phyloP scores from a whole-genome alignment of 176 grass and related monocot species.

The Triticum dicoccoides region DNA sequence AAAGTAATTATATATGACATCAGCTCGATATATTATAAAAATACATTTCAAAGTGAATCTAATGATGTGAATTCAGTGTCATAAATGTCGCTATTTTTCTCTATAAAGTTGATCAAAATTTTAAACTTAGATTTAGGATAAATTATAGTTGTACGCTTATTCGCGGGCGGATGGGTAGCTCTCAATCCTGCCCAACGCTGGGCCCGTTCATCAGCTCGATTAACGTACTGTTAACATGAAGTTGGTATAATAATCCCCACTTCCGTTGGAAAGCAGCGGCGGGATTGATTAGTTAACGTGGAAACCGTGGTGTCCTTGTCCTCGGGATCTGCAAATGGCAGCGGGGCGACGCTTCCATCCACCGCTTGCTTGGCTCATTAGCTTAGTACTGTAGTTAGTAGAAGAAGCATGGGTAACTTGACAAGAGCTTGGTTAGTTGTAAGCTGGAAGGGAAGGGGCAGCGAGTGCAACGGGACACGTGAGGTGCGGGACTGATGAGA shows the following conservation, averaged over 20 bases:
- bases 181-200: too few relatives aligned
- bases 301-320: background rate
- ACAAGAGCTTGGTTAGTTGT: background rate
- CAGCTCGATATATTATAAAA: too few relatives aligned
- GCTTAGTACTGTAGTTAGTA: too few relatives aligned
- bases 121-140: too few relatives aligned
- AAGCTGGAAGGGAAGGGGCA: background rate
- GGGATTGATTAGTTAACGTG: background rate
- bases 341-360: background rate
- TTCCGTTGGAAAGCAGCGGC: background rate
- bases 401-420: background rate
- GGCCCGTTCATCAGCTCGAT: background rate
- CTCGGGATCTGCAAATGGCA: constrained; percentile 27
- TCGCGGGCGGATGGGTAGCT: too few relatives aligned
- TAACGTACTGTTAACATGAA: background rate
- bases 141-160: too few relatives aligned
- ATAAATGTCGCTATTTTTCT: too few relatives aligned
- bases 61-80: too few relatives aligned
- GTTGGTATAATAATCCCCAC: background rate
- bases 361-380: background rate
- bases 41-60: too few relatives aligned
- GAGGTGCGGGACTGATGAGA: constrained; percentile 21
- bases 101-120: too few relatives aligned
- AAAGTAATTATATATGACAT: too few relatives aligned
- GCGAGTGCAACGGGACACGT: constrained; percentile 28